Conservation (phyloP, 148 eudicot genomes). For the Vaccinium vitisidaea region DNA sequence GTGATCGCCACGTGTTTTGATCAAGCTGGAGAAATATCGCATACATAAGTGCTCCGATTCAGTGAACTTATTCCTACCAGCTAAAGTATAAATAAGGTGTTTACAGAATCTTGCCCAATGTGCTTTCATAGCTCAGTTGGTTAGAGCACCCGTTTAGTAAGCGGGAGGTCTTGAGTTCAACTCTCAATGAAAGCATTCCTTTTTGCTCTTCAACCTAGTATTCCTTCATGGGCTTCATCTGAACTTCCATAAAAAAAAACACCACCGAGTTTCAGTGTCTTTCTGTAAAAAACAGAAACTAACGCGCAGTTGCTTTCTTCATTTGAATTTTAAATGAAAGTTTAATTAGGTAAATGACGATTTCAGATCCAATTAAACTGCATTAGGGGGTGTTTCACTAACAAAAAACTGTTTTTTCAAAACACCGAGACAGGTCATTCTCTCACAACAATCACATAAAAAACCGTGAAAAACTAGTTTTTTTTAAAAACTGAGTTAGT, state of each 20-base stretch:
- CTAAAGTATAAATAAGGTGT: background rate
- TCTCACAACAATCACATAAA: too few species aligned
- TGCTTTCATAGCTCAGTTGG: slow-evolving; percentile 12
- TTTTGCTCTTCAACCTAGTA: background rate
- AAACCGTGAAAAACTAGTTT: too few species aligned
- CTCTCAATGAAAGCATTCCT: background rate
- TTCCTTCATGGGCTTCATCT: too few species aligned
- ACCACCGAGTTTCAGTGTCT: background rate
- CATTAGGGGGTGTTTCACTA: too few species aligned
- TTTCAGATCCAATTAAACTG: background rate
- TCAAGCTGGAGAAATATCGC: background rate
- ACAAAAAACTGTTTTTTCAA: too few species aligned
- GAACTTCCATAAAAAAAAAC: background rate
- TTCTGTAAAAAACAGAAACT: background rate
- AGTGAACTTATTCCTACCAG: background rate
- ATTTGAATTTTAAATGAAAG: background rate
- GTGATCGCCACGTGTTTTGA: background rate
- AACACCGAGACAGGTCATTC: too few species aligned
- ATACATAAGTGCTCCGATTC: background rate
- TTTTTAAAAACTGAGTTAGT: too few species aligned
- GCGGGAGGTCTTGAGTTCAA: slow-evolving; percentile 13
- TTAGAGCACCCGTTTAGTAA: slow-evolving; percentile 12
- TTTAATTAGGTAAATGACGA: background rate
- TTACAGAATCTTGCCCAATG: background rate
- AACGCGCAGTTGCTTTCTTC: background rate